Evolutionary conservation across 306 rosid species (phyloP), one percentile per base, ranked within the genome.

Genomic region (Carpinus fangiana): DNA sequence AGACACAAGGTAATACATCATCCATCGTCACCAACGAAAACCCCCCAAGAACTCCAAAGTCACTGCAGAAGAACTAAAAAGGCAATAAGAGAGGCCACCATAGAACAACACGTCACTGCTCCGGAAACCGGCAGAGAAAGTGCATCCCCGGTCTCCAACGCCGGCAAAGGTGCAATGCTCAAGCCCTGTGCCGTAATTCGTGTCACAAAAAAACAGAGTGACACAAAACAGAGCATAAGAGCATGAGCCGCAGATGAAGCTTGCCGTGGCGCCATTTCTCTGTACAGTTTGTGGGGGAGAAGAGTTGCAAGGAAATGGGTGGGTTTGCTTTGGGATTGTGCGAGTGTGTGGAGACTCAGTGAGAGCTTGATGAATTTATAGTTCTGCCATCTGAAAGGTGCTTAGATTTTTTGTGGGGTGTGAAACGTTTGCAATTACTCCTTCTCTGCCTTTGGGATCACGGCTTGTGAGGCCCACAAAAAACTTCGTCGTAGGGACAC

Each of bases 121-220:
- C 70, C 79, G 26, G 91, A 82, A 72, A 88, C 73, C 60, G 77
- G 68, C 54, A 80, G 66, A 82, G 85, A 57, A 81, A 73, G 79
- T 34, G 90, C 93, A 26, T 65, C 74, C 72, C 96, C 96, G 57
- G 96, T 70, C 43, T 79, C 85, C 81, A 84, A 34, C 64, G 78
- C 84, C 0, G 96, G 78, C 8, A 89, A 46, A 10, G 96, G 96
- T 54, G 92, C 83, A 1, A 79, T 72, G 59, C 1, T 83, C 50
- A 78, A 76, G 61, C 56, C 78, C 60, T 76, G 86, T 34, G 91
- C 91, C 85, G 77, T 60, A 60, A 31, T 72, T 2, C 77, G 68
- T 36, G 81, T 70, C 76, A 79, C 69, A 41, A 56, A 78, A 56
- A 78, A 78, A 79, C 84, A 76, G 80, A 84, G 54, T 21, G 72